phyloP scores from a whole-genome alignment of 257 asterid genomes.

The Cynanchum wilfordii region DNA sequence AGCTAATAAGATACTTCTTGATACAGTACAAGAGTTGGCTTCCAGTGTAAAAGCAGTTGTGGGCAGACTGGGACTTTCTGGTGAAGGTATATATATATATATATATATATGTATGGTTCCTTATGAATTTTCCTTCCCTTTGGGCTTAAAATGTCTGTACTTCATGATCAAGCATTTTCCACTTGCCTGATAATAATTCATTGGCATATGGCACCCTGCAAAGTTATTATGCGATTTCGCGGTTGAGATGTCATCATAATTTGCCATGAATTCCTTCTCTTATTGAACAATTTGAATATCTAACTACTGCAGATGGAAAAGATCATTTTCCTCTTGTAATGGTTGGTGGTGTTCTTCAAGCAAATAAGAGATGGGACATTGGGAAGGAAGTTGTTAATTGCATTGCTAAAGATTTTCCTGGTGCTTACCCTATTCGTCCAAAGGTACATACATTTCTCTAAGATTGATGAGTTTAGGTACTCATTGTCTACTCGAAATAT shows the following conservation, averaged over 20 bases:
- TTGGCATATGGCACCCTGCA: background rate
- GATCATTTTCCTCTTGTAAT: conserved; percentile 69
- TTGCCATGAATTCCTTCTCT: background rate
- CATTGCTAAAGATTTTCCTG: conserved; percentile 62
- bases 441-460: conserved; percentile 31
- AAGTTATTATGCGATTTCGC: background rate
- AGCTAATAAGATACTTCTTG: conserved; percentile 50
- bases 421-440: conserved; percentile 64
- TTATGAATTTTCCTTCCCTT: background rate
- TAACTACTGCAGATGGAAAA: conserved; percentile 43
- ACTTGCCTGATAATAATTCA: background rate
- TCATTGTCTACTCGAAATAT: too few species aligned
- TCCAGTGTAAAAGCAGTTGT: conserved; percentile 83
- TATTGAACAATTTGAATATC: background rate
- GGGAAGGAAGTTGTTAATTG: conserved; percentile 62
- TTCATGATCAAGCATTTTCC: background rate
- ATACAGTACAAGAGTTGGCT: conserved; percentile 66
- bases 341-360: conserved; percentile 81
- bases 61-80: conserved; percentile 56
- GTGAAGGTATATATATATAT: conserved; percentile 42
- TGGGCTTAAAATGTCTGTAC: background rate
- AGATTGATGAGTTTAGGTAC: too few species aligned
- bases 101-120: conserved; percentile 10
- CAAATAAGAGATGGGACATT: conserved; percentile 73
- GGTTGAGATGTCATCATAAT: background rate